phyloP scores from a whole-genome alignment of 257 asterid species.

The Linderniella brevidens region DNA sequence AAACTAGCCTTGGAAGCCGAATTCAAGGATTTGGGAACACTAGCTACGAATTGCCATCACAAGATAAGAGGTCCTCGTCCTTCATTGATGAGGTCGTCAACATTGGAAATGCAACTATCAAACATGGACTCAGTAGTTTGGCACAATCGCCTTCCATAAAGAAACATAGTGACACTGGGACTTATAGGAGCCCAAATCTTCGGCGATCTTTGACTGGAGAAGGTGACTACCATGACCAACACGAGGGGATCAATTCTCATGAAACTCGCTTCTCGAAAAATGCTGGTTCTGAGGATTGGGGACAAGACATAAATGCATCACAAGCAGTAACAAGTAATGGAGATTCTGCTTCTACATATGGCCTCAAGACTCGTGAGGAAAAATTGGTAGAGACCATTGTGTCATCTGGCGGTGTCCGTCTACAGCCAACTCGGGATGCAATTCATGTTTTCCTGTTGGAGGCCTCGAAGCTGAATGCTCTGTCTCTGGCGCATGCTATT shows the following conservation, averaged over 20 bases:
- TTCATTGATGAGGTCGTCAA: conserved; percentile 87
- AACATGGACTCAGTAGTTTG: conserved; percentile 71
- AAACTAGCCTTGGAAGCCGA: conserved; percentile 65
- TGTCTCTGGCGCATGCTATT: conserved; percentile 53
- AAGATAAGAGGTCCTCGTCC: conserved; percentile 77
- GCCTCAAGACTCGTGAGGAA: conserved; percentile 71
- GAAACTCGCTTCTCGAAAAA: conserved; percentile 35
- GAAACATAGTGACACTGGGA: conserved; percentile 55
- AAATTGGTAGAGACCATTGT: conserved; percentile 75
- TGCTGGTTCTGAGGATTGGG: conserved; percentile 64
- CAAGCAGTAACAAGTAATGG: conserved; percentile 35
- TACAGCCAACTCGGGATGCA: conserved; percentile 93
- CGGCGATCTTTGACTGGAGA: conserved; percentile 69
- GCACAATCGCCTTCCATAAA: conserved; percentile 62
- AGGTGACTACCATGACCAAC: conserved; percentile 37
- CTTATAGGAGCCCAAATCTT: conserved; percentile 75
- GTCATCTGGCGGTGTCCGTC: conserved; percentile 87
- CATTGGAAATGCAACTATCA: conserved; percentile 81
- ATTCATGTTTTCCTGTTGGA: conserved; percentile 64
- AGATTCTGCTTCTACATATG: conserved; percentile 21
- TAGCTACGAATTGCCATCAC: conserved; percentile 55
- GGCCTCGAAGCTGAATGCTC: conserved; percentile 63
- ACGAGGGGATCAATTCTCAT: conserved; percentile 36
- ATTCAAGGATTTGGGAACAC: conserved; percentile 92
- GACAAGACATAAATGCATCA: conserved; percentile 38